Conservation (phyloP, 2,329 filamentous ascomycete species). For the Sclerotinia nivalis region DNA sequence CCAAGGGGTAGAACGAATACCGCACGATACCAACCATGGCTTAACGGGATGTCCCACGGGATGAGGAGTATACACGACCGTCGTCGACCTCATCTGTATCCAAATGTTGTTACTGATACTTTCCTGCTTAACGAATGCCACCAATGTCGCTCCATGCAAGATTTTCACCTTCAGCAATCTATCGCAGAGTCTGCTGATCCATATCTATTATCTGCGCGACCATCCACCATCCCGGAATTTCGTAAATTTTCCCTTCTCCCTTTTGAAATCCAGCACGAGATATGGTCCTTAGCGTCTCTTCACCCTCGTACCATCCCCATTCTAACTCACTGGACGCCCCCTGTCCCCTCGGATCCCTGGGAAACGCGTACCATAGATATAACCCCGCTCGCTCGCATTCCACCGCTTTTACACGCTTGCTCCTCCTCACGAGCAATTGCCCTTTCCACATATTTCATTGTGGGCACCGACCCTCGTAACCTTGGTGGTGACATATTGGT, state of each 20-base stretch:
- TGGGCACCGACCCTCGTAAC: neutral
- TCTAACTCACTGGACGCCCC: neutral
- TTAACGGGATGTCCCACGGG: neutral
- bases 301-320: neutral
- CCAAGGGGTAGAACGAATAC: neutral
- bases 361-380: neutral
- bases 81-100: neutral
- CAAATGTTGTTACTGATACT: neutral
- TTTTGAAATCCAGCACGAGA: neutral
- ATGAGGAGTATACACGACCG: neutral
- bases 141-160: neutral
- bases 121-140: neutral
- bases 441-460: neutral
- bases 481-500: neutral
- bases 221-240: neutral
- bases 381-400: neutral
- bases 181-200: neutral
- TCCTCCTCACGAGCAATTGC: neutral
- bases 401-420: neutral
- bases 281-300: neutral
- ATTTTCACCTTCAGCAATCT: neutral
- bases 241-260: neutral
- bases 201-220: neutral
- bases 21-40: neutral
- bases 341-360: accelerated